A percentile compares a stretch with the other conserved stretches of the same genome.
These are phyloP conservation scores for Fusarium bactridioides DNA, from an alignment of 2,329 filamentous ascomycete genomes.

Conservation along the genomic window DNA sequence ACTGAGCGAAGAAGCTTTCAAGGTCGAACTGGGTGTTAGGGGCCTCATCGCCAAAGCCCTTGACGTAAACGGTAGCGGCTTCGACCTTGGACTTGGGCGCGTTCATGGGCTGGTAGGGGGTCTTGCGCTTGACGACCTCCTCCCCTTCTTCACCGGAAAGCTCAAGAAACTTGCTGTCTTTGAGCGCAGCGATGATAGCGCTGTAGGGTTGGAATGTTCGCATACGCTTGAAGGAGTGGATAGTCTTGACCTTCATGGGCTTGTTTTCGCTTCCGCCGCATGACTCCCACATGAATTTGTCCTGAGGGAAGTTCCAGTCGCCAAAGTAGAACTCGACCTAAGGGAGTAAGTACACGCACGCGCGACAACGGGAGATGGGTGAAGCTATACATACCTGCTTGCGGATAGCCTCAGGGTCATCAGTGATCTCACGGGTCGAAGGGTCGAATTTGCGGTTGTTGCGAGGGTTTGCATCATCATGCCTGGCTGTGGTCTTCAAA, in stretches of 20 bases:
- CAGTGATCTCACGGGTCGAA: slow-evolving; percentile 70
- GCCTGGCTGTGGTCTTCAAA: slow-evolving; percentile 55
- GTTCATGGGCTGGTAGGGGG: slow-evolving; percentile 66
- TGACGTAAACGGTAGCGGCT: slow-evolving; percentile 83
- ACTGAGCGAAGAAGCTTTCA: slow-evolving; percentile 87
- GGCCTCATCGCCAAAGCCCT: slow-evolving; percentile 90
- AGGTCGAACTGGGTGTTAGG: slow-evolving; percentile 90
- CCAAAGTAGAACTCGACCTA: slow-evolving; percentile 97
- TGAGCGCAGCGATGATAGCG: slow-evolving; percentile 83
- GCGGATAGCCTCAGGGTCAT: slow-evolving; percentile 82
- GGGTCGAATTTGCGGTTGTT: slow-evolving; percentile 78
- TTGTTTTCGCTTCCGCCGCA: slow-evolving; percentile 83
- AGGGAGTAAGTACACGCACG: slow-evolving; percentile 9
- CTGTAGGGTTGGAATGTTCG: slow-evolving; percentile 88
- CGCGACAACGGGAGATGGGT: background rate
- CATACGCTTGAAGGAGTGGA: slow-evolving; percentile 96
- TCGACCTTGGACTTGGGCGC: slow-evolving; percentile 72
- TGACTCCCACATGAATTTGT: slow-evolving; percentile 84
- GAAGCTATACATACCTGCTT: slow-evolving; percentile 68
- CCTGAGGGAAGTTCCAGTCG: slow-evolving; percentile 86
- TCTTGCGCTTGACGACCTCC: slow-evolving; percentile 80
- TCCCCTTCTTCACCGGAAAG: slow-evolving; percentile 76
- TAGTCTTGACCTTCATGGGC: slow-evolving; percentile 77
- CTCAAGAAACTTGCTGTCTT: slow-evolving; percentile 76
- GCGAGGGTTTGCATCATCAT: slow-evolving; percentile 49